phyloP scores from a whole-genome alignment of 768 basidiomycete species.

The Mycena polygramma region DNA sequence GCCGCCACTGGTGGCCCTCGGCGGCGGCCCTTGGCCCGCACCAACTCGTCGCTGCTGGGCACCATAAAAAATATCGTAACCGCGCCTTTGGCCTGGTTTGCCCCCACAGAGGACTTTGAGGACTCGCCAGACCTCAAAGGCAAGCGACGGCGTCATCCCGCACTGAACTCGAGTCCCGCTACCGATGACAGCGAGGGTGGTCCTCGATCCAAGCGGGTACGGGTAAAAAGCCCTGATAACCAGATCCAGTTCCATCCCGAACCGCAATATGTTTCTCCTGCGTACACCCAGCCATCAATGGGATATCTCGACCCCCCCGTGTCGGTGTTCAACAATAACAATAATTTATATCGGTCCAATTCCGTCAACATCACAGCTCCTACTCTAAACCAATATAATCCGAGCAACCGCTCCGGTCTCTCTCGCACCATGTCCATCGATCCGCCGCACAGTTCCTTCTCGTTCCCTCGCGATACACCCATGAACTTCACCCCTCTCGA shows the following conservation, averaged over 20 bases:
- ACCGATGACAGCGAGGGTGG: constrained; percentile 50
- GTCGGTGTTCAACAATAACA: constrained; percentile 53
- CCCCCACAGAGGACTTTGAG: constrained; percentile 62
- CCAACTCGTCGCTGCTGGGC: constrained; percentile 71
- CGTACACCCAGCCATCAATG: constrained; percentile 37
- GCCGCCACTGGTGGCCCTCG: constrained; percentile 13
- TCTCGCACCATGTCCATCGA: constrained; percentile 83
- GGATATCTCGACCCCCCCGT: constrained; percentile 70
- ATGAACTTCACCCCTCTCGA: constrained; percentile 54
- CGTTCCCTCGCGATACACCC: constrained; percentile 58
- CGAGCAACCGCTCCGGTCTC: constrained; percentile 48
- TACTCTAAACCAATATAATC: constrained; percentile 40
- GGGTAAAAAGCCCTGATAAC: constrained; percentile 63
- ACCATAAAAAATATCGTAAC: constrained; percentile 76
- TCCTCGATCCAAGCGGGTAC: constrained; percentile 64
- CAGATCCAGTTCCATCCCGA: constrained; percentile 46
- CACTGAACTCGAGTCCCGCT: constrained; percentile 41
- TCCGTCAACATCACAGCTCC: constrained; percentile 43
- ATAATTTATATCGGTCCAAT: constrained; percentile 33
- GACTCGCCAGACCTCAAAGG: constrained; percentile 62
- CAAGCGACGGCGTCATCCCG: constrained; percentile 66
- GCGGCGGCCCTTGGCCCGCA: constrained; percentile 59
- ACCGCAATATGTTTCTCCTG: constrained; percentile 31
- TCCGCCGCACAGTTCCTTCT: constrained; percentile 57
- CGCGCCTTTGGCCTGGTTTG: constrained; percentile 70